These are phyloP conservation scores for Exophiala dermatitidis DNA, from an alignment of 2,329 filamentous ascomycete species.

Conservation along the genomic window DNA sequence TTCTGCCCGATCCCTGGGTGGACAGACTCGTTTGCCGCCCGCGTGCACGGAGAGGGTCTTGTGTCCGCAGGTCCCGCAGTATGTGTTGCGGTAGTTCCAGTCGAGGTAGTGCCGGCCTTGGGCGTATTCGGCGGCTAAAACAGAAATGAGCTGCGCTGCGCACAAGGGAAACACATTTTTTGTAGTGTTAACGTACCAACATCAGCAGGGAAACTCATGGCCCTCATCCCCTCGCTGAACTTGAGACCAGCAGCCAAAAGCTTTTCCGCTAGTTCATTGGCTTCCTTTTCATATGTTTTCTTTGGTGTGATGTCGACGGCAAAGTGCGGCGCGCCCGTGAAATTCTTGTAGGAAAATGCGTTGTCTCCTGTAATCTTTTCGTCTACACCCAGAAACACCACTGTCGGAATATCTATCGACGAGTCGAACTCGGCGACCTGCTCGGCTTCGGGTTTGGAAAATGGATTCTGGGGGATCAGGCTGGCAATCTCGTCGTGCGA, in stretches of 20 bases:
- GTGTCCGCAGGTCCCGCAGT: conserved; percentile 82
- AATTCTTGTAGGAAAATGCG: conserved; percentile 47
- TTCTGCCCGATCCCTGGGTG: conserved; percentile 37
- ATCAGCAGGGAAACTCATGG: conserved; percentile 53
- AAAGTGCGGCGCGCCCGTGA: conserved; percentile 76
- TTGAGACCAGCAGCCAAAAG: conserved; percentile 55
- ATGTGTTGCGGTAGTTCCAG: conserved; percentile 90
- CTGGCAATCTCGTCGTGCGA: conserved; percentile 60
- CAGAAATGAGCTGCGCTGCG: background rate
- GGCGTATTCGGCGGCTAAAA: conserved; percentile 75
- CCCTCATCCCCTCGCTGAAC: conserved; percentile 61
- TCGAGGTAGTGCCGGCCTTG: conserved; percentile 82
- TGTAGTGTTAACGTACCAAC: conserved; percentile 45
- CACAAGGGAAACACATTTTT: background rate
- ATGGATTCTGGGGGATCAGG: conserved; percentile 66
- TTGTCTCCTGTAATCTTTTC: conserved; percentile 48
- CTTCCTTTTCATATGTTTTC: conserved; percentile 55
- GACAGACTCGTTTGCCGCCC: conserved; percentile 40
- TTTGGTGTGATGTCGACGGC: conserved; percentile 79
- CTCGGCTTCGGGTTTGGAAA: conserved; percentile 64
- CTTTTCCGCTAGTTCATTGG: conserved; percentile 52
- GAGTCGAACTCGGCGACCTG: conserved; percentile 69
- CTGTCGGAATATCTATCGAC: conserved; percentile 55
- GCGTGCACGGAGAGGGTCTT: conserved; percentile 56
- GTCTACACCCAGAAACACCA: conserved; percentile 80